phyloP scores from a whole-genome alignment of 2,329 filamentous ascomycete genomes.

The Atkinsonella hypoxylon region DNA sequence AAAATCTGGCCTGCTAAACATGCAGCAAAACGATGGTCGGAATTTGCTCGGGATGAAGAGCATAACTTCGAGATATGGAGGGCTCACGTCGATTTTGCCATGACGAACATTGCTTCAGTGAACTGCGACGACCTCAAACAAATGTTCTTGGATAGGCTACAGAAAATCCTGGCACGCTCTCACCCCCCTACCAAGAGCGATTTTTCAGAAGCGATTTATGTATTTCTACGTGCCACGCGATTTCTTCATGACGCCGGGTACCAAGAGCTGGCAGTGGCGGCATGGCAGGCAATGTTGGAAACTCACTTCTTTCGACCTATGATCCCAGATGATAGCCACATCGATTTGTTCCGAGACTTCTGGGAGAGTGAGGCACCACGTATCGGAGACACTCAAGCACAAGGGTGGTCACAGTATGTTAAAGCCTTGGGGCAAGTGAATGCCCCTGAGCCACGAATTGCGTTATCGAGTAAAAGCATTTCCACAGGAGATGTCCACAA shows the following conservation, averaged over 20 bases:
- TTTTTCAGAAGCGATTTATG: constrained; percentile 39
- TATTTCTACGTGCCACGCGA: constrained; percentile 62
- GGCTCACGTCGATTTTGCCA: constrained; percentile 58
- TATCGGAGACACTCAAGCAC: constrained; percentile 60
- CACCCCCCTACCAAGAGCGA: constrained; percentile 2
- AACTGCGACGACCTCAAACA: constrained; percentile 53
- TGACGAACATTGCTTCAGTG: constrained; percentile 56
- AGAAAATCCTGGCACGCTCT: constrained; percentile 8
- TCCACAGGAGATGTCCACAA: constrained; percentile 34
- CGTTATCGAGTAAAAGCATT: neutral
- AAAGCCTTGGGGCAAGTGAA: constrained; percentile 24
- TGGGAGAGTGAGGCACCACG: constrained; percentile 80
- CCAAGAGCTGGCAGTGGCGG: constrained; percentile 59
- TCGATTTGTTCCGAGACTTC: constrained; percentile 51
- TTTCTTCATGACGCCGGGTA: constrained; percentile 71
- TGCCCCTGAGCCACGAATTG: constrained; percentile 24
- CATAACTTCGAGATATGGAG: constrained; percentile 53
- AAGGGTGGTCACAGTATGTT: constrained; percentile 55
- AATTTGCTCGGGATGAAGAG: constrained; percentile 20
- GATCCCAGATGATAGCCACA: constrained; percentile 11
- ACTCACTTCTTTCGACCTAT: constrained; percentile 45
- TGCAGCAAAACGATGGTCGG: constrained; percentile 53
- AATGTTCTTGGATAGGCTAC: constrained; percentile 43
- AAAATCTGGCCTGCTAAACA: constrained; percentile 59
- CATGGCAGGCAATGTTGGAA: constrained; percentile 78